Conservation (phyloP, 2,329 filamentous ascomycete species). For the Fusarium sp. region DNA sequence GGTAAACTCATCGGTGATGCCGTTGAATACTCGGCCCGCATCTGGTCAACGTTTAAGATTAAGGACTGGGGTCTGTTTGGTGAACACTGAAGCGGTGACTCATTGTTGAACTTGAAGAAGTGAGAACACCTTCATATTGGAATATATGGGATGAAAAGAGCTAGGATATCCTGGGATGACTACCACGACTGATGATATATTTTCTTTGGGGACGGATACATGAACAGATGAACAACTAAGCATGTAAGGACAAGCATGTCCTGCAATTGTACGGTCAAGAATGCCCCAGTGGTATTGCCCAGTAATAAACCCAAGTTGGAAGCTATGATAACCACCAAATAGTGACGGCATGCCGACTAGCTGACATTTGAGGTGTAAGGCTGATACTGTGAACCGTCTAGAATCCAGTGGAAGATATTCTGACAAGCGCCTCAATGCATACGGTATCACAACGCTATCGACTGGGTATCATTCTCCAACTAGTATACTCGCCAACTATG, state of each 20-base stretch:
- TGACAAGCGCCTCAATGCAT: no score
- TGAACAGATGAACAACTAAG: not conserved
- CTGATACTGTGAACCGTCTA: no score
- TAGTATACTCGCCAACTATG: slow-evolving; percentile 8
- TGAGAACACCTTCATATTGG: not conserved
- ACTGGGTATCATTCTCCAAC: slow-evolving; percentile 14
- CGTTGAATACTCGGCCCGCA: slow-evolving; percentile 74
- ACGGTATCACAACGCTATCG: not conserved
- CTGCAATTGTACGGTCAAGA: not conserved
- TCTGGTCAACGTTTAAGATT: slow-evolving; percentile 81
- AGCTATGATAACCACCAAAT: not conserved
- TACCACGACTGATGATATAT: slow-evolving; percentile 39
- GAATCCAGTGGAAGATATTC: no score
- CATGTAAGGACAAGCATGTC: not conserved
- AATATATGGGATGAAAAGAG: not conserved
- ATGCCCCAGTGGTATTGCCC: not conserved
- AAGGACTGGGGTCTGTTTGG: slow-evolving; percentile 84
- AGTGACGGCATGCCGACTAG: no score
- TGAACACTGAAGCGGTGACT: slow-evolving; percentile 32
- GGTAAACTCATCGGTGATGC: slow-evolving; percentile 76
- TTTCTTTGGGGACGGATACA: slow-evolving; percentile 23
- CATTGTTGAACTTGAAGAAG: not conserved
- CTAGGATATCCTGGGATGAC: slow-evolving; percentile 30
- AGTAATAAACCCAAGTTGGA: not conserved
- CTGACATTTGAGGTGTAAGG: no score